Percentiles rank a stretch among this genome's conserved stretches.
Evolutionary conservation across 148 eudicot genomes (phyloP).

Genomic region (Arctostaphylos glauca): DNA sequence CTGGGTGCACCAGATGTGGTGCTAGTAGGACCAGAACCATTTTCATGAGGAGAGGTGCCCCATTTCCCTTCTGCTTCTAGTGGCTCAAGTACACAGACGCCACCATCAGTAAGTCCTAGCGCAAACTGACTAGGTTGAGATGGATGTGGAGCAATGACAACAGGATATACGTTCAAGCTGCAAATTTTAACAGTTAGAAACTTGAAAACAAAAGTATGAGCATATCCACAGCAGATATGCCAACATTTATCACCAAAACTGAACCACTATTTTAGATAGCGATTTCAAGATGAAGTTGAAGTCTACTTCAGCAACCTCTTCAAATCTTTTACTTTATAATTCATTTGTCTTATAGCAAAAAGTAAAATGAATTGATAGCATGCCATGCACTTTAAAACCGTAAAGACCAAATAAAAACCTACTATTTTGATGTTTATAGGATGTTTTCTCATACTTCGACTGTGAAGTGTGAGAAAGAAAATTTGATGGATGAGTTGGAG

Average conservation of each 20-base stretch:
- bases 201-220: background rate
- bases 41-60: slow-evolving; percentile 73
- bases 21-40: slow-evolving; percentile 67
- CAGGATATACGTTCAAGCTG: slow-evolving; percentile 64
- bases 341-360: background rate
- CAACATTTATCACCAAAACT: background rate
- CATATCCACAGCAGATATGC: background rate
- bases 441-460: background rate
- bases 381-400: background rate
- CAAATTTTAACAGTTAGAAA: slow-evolving; percentile 4
- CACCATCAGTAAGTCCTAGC: slow-evolving; percentile 82
- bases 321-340: background rate
- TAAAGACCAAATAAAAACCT: background rate
- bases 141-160: slow-evolving; percentile 92
- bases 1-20: slow-evolving; percentile 40
- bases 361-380: background rate
- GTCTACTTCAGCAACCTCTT: background rate
- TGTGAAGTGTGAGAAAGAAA: background rate
- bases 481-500: background rate
- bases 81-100: slow-evolving; percentile 80
- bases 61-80: slow-evolving; percentile 87
- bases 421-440: background rate
- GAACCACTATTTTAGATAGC: background rate
- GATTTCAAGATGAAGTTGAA: background rate
- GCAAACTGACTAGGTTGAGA: slow-evolving; percentile 90